phyloP scores from a whole-genome alignment of 2,329 filamentous ascomycete species.

The Proliferodiscus dingleyae region DNA sequence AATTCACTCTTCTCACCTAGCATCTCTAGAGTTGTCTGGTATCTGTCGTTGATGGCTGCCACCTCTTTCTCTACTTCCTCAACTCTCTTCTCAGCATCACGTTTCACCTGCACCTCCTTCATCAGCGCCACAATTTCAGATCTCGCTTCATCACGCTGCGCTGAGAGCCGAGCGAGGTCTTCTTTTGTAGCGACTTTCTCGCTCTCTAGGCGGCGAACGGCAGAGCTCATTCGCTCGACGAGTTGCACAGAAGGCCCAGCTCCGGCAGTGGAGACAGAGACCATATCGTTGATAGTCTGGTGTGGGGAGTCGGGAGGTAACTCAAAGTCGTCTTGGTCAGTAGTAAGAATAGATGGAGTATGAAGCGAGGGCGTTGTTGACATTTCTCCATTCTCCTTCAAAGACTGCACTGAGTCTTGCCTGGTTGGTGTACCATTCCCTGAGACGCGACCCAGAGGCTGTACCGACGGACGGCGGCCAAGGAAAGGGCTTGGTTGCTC shows the following conservation, averaged over 20 bases:
- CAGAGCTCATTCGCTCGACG: slow-evolving; percentile 92
- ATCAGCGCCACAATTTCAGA: slow-evolving; percentile 86
- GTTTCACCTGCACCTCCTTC: slow-evolving; percentile 74
- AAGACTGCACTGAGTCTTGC: slow-evolving; percentile 28
- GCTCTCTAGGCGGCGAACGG: slow-evolving; percentile 82
- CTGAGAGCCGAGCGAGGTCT: slow-evolving; percentile 71
- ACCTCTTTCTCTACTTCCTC: slow-evolving; percentile 64
- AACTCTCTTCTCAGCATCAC: slow-evolving; percentile 54
- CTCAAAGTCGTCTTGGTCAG: slow-evolving; percentile 39
- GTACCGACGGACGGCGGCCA: slow-evolving; percentile 23
- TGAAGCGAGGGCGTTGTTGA: no score
- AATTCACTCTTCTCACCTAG: slow-evolving; percentile 94
- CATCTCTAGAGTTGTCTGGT: slow-evolving; percentile 90
- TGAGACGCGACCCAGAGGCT: slow-evolving; percentile 23
- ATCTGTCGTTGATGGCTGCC: slow-evolving; percentile 65
- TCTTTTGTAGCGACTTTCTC: slow-evolving; percentile 88
- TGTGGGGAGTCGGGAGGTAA: slow-evolving; percentile 57
- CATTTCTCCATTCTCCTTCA: slow-evolving; percentile 21
- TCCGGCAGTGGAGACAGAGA: slow-evolving; percentile 82
- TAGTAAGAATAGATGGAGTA: slow-evolving; percentile 21
- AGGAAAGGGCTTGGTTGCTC: slow-evolving; percentile 22
- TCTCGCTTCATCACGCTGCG: slow-evolving; percentile 90
- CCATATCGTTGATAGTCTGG: slow-evolving; percentile 73
- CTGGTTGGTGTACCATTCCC: slow-evolving; percentile 28
- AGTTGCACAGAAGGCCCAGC: slow-evolving; percentile 92